These are phyloP conservation scores for Linaria vulgaris DNA, from an alignment of 257 asterid genomes.

Conservation along the genomic window DNA sequence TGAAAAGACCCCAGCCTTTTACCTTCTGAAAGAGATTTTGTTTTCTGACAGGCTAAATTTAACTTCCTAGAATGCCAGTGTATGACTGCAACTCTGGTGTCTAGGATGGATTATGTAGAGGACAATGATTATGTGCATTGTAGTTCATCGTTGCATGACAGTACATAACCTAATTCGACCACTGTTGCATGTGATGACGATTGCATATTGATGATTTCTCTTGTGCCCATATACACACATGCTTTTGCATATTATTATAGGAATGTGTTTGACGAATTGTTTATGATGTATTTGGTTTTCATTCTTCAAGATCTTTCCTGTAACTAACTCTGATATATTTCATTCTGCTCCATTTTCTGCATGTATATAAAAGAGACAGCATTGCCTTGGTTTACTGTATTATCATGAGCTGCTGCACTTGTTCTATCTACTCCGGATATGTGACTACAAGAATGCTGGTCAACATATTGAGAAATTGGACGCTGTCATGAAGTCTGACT, in stretches of 20 bases:
- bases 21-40: neutral
- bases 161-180: neutral
- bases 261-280: neutral
- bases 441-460: conserved; percentile 90
- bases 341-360: conserved; percentile 24
- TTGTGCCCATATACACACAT: neutral
- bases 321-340: conserved; percentile 28
- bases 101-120: neutral
- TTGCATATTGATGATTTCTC: no score
- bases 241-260: neutral
- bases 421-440: conserved; percentile 86
- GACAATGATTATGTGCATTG: neutral
- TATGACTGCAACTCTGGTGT: conserved; percentile 2
- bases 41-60: conserved; percentile 10
- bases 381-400: conserved; percentile 75
- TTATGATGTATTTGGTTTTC: conserved; percentile 11
- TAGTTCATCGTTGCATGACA: neutral
- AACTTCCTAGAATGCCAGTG: neutral
- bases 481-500: conserved; percentile 78
- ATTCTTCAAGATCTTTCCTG: conserved; percentile 17
- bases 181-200: conserved; percentile 4
- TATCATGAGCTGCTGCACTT: conserved; percentile 87
- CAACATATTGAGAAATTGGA: conserved; percentile 83
- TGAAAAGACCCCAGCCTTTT: neutral
- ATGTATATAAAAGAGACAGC: conserved; percentile 57